Percentiles rank a stretch among this genome's conserved stretches.
phyloP scores from a whole-genome alignment of 2,329 filamentous ascomycete species.

The Exophiala calicioides region DNA sequence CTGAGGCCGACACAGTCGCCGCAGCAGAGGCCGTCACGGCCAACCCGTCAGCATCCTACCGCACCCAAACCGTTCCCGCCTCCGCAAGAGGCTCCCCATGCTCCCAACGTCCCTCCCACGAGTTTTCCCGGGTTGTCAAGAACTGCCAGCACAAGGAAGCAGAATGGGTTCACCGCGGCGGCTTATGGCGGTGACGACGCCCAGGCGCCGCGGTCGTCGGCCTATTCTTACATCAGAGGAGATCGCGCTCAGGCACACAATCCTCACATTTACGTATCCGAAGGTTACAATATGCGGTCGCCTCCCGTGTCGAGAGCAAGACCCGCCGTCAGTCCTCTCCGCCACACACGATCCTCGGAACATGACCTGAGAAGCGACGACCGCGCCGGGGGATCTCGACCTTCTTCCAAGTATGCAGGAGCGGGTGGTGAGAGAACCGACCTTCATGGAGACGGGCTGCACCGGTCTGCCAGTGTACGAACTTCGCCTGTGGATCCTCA shows the following conservation, averaged over 20 bases:
- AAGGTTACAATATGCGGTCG: constrained; percentile 20
- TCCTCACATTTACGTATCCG: constrained; percentile 19
- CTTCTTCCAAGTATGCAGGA: constrained; percentile 57
- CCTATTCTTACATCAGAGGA: constrained; percentile 44
- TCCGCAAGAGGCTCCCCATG: constrained; percentile 35
- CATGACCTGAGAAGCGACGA: constrained; percentile 34
- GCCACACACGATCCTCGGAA: constrained; percentile 37
- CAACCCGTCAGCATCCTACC: constrained; percentile 26
- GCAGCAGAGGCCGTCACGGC: constrained; percentile 24
- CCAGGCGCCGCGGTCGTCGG: constrained; percentile 52
- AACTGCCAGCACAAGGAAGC: constrained; percentile 49
- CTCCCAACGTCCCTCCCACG: constrained; percentile 32
- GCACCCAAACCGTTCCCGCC: constrained; percentile 25
- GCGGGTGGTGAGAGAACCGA: constrained; percentile 59
- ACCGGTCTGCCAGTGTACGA: constrained; percentile 56
- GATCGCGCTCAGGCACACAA: constrained; percentile 15
- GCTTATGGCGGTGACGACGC: constrained; percentile 61
- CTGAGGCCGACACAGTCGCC: constrained; percentile 21
- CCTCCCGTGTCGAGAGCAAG: constrained; percentile 23
- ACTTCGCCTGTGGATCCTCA: constrained; percentile 46
- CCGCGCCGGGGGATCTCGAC: constrained; percentile 47
- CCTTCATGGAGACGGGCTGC: constrained; percentile 53
- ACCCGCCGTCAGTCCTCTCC: constrained; percentile 41
- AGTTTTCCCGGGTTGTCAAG: constrained; percentile 40
- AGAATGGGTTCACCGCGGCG: constrained; percentile 61